A percentile compares a stretch with the other conserved stretches of the same genome.
Conservation (phyloP, 2,329 filamentous ascomycete genomes). For the Fragosphaeria purpurea region DNA sequence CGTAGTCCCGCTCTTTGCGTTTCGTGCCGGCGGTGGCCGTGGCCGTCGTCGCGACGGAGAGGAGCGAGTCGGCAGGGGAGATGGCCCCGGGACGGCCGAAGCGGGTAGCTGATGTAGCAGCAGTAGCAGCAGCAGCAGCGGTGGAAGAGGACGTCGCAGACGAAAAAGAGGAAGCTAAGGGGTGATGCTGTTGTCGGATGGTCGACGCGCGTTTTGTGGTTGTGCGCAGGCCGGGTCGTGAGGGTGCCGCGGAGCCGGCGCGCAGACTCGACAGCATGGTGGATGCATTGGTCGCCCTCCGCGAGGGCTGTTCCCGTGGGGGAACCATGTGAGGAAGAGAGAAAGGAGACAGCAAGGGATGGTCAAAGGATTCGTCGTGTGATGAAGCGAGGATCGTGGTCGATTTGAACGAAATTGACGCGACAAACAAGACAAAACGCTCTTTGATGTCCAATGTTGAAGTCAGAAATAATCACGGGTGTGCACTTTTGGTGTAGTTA, state of each 20-base stretch:
- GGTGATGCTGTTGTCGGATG: constrained; percentile 12
- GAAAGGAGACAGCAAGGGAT: neutral
- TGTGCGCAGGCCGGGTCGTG: constrained; percentile 20
- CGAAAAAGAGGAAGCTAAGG: neutral
- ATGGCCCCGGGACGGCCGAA: constrained; percentile 35
- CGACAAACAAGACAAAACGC: no score
- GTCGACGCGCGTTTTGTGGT: constrained; percentile 16
- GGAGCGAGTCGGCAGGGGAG: constrained; percentile 63
- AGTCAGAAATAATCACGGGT: no score
- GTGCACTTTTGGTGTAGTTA: no score
- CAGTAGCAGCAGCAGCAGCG: no score
- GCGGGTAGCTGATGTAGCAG: constrained; percentile 4
- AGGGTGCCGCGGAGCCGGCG: constrained; percentile 12
- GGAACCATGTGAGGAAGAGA: constrained; percentile 5
- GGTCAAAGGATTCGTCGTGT: no score
- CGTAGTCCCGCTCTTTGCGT: constrained; percentile 80
- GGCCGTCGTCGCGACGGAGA: constrained; percentile 46
- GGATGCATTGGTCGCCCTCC: constrained; percentile 21
- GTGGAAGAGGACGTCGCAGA: neutral
- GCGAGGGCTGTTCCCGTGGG: constrained; percentile 15
- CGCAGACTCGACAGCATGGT: constrained; percentile 8
- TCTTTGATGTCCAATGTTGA: no score
- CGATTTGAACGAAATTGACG: no score
- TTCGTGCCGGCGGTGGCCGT: constrained; percentile 49
- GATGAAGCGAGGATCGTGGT: no score